These are phyloP conservation scores for Hydnomerulius pinastri DNA, from an alignment of 768 basidiomycete species.

Conservation along the genomic window DNA sequence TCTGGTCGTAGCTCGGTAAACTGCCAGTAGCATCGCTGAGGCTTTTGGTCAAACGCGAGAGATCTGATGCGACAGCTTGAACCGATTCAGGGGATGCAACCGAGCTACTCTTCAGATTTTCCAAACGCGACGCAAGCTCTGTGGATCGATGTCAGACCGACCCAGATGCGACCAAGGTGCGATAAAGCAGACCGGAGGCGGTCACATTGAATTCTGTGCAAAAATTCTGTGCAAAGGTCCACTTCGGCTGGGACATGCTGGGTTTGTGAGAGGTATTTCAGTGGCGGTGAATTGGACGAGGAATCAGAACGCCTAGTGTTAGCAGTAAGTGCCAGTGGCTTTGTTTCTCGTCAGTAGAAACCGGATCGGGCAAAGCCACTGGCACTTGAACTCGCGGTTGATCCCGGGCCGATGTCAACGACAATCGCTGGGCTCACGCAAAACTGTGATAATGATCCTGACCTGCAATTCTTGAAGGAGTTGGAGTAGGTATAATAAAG, in stretches of 20 bases:
- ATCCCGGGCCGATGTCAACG: no score
- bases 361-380: no score
- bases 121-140: slow-evolving; percentile 54
- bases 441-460: no score
- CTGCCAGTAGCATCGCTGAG: slow-evolving; percentile 64
- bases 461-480: no score
- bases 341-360: no score
- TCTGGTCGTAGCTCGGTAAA: slow-evolving; percentile 73
- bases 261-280: background rate
- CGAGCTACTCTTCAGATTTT: slow-evolving; percentile 35
- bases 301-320: no score
- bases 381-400: no score
- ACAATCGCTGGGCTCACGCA: no score
- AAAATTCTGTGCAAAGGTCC: slow-evolving; percentile 34
- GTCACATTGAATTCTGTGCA: slow-evolving; percentile 22
- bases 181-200: slow-evolving; percentile 24
- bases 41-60: slow-evolving; percentile 61
- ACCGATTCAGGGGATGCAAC: slow-evolving; percentile 37
- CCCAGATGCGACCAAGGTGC: background rate
- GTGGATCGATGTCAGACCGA: slow-evolving; percentile 18
- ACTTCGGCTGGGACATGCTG: slow-evolving; percentile 27
- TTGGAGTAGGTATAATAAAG: no score
- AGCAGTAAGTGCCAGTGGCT: no score
- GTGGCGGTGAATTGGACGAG: no score
- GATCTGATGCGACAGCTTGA: slow-evolving; percentile 47